Base-by-base conservation (phyloP, 305 asterid species). In the Fraxinus xanthoxyloides region DNA sequence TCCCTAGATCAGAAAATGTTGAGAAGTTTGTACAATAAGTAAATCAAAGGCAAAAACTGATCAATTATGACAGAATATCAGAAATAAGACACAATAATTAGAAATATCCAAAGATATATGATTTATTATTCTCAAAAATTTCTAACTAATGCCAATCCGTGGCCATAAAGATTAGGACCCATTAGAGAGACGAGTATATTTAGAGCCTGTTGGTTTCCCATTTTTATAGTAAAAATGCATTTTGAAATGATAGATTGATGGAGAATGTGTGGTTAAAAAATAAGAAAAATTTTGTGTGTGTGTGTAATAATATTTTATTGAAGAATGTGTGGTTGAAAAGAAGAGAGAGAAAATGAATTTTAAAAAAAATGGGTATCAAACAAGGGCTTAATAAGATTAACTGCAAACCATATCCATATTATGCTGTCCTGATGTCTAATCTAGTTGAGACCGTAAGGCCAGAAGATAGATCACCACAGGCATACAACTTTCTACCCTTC, bases 1-100 rank as follows among this genome's bases (percentile, higher is more conserved):
- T 95, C 98, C 92, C 98, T 95, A 91, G 81, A 83, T 81, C 23
- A 48, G 38, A 80, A 32, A 69, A 72, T 85, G 63, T 51, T 35
- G 35, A 77, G 76, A 51, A 72, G 23, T 56, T 78, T 26, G 76
- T 78, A 65, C 6, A 82, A 83, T 82, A 77, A 86, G 84, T 65
- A 85, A 51, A 48, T 23, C 12, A 65, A 70, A 35, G 79, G 67
- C 56, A 40, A 82, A 59, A 81, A 28, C 65, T 80, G 56, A 75
- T 43, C 75, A 80, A 82, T 43, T 34, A 65, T 72, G 10, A 19
- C 48, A 28, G 40, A 65, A 26, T 13, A 30, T 30, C 24, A 30
- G 23, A 31, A 12, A 30, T 69, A 31, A 30, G 75, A n/a, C 5
- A 15, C 51, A 48, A 48, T 5, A 21, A 74, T 21, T 43, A 23